Evolutionary conservation across 2,329 filamentous ascomycete species (phyloP), one percentile per base, ranked within the genome.

Genomic region (Trematosphaeria pertusa): DNA sequence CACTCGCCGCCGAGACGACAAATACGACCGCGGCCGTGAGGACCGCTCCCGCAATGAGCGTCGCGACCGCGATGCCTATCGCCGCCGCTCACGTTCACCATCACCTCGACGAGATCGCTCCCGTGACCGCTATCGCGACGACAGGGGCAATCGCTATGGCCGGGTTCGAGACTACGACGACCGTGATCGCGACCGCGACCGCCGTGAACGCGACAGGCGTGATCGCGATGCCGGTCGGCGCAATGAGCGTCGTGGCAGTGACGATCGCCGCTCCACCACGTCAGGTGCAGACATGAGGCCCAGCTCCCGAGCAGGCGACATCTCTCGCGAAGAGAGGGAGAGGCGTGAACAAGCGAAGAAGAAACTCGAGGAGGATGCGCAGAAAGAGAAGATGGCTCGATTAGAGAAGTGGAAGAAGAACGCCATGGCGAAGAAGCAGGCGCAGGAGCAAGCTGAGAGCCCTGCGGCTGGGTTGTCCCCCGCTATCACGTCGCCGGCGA

Each of bases 381-480:
- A 47, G 43, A 35, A 46, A 24, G 28, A 55, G 15, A 67, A 61
- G 54, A 53, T 61, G 14, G 89, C 89, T 20, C 92, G 90, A 67
- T 75, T 96, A 20, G 89, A 93, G 69, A 89, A 89, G 46, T 96
- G 91, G 92, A 96, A 96, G 75, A 88, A 91, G 73, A 93, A 92
- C 73, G 87, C 46, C 40, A 58, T 58, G 21, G 58, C 54, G 14
- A 54, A 62, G 52, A 55, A 58, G 9, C 56, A 91, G 67, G 79
- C 80, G 5, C 88, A 90, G 55, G 85, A 86, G 66, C 87, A 87
- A 59, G 87, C 87, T 83, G 59, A 59, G 40, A 61, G 88, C 61
- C 80, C 86, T 34, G 73, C 73, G 30, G 84, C 84, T 88, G 46
- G 85, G 17, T 48, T 55, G 31, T 65, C 63, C 8, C 56, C 62